Conservation (phyloP, 2,329 filamentous ascomycete genomes). For the Bipolaris victoriae region DNA sequence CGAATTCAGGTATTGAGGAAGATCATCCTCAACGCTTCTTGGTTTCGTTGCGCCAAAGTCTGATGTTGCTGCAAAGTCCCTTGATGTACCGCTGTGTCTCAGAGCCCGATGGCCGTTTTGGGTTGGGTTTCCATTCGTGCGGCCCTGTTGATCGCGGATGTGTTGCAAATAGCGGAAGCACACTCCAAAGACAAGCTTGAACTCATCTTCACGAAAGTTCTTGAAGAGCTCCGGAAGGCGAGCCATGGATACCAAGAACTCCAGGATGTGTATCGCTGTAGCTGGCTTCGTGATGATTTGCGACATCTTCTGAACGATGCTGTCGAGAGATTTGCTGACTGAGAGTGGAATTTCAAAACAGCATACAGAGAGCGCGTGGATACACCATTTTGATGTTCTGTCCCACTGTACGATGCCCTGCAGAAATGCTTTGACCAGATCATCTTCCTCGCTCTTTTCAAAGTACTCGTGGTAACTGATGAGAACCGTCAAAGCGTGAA, state of each 20-base stretch:
- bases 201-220: conserved; percentile 90
- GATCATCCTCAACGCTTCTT: conserved; percentile 67
- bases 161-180: conserved; percentile 94
- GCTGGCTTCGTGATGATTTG: conserved; percentile 93
- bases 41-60: conserved; percentile 46
- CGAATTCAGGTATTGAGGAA: conserved; percentile 92
- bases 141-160: conserved; percentile 68
- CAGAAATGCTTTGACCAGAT: conserved; percentile 85
- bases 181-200: conserved; percentile 91
- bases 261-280: conserved; percentile 91
- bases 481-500: conserved; percentile 84
- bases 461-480: conserved; percentile 90
- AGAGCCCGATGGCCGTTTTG: conserved; percentile 47
- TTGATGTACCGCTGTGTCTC: conserved; percentile 53
- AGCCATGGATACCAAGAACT: conserved; percentile 90
- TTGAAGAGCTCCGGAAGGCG: conserved; percentile 83
- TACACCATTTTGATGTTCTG: conserved; percentile 86
- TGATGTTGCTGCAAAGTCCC: conserved; percentile 47
- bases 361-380: conserved; percentile 92
- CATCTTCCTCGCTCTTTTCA: conserved; percentile 83
- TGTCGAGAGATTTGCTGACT: conserved; percentile 82
- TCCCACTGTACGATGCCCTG: conserved; percentile 84
- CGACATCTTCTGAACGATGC: conserved; percentile 89
- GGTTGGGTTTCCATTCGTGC: conserved; percentile 38
- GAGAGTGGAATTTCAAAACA: conserved; percentile 92